Evolutionary conservation across 805 yeast genomes (phyloP), one percentile per base, ranked within the genome.

Genomic region (Sporopachydermia quercuum): DNA sequence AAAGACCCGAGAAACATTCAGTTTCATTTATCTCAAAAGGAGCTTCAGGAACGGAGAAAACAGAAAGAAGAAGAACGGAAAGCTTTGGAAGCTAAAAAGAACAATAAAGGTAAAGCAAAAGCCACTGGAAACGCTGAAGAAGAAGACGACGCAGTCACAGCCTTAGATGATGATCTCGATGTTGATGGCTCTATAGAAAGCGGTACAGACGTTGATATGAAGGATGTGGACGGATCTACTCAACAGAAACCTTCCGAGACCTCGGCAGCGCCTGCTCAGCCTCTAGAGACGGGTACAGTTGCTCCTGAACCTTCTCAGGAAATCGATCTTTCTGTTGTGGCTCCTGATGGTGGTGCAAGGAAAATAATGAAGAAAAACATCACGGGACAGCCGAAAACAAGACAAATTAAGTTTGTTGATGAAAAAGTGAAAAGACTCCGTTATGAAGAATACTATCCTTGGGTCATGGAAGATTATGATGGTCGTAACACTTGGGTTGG

Each of bases 381-480:
- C 43, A 62, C 77, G 52, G 80, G 78, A 54, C 72, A 82, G 47
- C 30, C 30, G 30, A 86, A 86, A 55, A 86, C 96, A 2, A 72
- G 87, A 50, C 95, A 87, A 57, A 74, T 85, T 15, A 76, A 71
- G 48, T 71, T 78, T 18, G 74, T 84, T 55, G 85, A 85, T 52
- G 97, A 87, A 49, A 73, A 73, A 5, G 87, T 84, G 44, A 71
- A 89, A 45, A 79, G 76, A 53, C 64, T 91, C 45, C 69, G 97
- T 54, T 91, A 89, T 55, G 98, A 91, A 61, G 98, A 91, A 60
- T 84, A 79, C 56, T 89, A 83, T 51, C 98, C 98, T 0, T 91
- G 98, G 98, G 94, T 91, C 14, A 64, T 91, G 68, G 98, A 91
- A 61, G 98, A 91, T 60, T 89, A 82, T 56, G 96, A 86, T 52